Evolutionary conservation across 179 eudicot species (phyloP).

Genomic region (Sideroxylon spinosum): DNA sequence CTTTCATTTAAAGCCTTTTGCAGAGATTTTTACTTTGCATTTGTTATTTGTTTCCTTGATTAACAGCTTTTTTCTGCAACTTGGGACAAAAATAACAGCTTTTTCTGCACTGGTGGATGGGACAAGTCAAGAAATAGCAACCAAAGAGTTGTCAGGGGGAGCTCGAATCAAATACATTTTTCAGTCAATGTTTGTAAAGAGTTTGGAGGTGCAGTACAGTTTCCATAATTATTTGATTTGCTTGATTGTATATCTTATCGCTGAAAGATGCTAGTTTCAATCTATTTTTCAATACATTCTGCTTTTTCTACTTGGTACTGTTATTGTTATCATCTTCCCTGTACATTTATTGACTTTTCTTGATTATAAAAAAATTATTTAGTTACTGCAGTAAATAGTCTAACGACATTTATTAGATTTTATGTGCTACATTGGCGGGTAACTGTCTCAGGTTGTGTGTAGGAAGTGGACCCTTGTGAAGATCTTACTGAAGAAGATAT

Average conservation of each 20-base stretch:
- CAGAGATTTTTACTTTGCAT: neutral
- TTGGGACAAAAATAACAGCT: no score
- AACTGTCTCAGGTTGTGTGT: slow-evolving; percentile 1
- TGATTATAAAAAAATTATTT: neutral
- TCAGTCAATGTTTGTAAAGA: slow-evolving; percentile 55
- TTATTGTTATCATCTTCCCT: neutral
- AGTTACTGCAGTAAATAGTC: neutral
- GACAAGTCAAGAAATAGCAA: slow-evolving; percentile 38
- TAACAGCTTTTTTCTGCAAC: slow-evolving; percentile 17
- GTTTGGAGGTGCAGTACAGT: slow-evolving; percentile 34
- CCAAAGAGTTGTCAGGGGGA: slow-evolving; percentile 58
- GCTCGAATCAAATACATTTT: slow-evolving; percentile 57
- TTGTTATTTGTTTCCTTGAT: neutral
- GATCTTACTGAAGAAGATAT: slow-evolving; percentile 50
- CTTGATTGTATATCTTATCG: neutral
- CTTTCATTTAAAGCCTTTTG: neutral
- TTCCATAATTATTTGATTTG: neutral
- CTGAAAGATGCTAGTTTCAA: neutral
- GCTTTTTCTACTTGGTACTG: neutral
- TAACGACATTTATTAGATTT: neutral
- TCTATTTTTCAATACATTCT: neutral
- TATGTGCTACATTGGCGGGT: neutral
- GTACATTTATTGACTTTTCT: neutral
- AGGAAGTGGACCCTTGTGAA: slow-evolving; percentile 64
- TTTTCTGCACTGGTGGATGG: slow-evolving; percentile 31